Conservation (phyloP, 176 grass and related monocot species). For the Phyllostachys edulis region DNA sequence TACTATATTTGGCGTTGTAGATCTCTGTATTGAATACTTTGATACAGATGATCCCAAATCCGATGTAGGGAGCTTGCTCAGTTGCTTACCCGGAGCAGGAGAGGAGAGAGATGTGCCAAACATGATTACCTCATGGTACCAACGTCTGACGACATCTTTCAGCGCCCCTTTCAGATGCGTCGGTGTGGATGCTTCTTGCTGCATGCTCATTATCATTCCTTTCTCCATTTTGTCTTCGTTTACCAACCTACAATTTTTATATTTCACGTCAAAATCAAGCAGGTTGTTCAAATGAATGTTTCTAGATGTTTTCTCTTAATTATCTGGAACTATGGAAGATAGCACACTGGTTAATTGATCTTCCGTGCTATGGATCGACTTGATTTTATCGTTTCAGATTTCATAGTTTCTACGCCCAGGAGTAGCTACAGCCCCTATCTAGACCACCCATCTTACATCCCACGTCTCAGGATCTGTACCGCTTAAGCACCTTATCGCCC, state of each 20-base stretch:
- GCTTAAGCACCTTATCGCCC: no score
- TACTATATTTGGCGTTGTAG: no score
- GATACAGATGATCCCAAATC: no score
- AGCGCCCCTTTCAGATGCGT: neutral
- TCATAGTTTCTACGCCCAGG: no score
- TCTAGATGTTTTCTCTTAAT: neutral
- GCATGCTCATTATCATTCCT: neutral
- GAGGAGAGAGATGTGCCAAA: slow-evolving; percentile 17
- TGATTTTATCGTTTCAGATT: neutral
- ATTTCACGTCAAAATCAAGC: neutral
- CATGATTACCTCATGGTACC: neutral
- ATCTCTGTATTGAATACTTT: no score
- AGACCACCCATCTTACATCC: no score
- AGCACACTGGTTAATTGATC: neutral
- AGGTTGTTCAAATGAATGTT: neutral
- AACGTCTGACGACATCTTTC: neutral
- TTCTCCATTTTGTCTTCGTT: slow-evolving; percentile 6
- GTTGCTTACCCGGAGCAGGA: neutral
- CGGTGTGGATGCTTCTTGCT: slow-evolving; percentile 18
- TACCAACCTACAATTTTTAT: slow-evolving; percentile 14
- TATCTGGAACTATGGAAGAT: neutral
- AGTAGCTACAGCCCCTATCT: no score
- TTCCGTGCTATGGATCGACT: neutral
- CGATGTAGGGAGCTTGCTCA: neutral
- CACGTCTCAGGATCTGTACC: no score